Evolutionary conservation across 306 rosid species (phyloP).

Genomic region (Hippophae gyantsensis): DNA sequence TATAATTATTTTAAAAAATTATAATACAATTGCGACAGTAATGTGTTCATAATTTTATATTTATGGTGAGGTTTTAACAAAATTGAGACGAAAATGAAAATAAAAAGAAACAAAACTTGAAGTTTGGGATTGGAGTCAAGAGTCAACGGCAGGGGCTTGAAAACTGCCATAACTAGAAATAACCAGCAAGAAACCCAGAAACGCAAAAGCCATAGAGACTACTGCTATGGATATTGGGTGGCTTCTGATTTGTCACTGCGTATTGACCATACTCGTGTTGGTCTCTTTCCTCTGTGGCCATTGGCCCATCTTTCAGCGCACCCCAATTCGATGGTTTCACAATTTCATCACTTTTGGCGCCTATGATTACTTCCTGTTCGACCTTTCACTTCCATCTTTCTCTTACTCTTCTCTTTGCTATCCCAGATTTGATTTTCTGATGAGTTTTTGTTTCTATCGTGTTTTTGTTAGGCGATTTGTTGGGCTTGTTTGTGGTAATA

Average conservation of each 20-base stretch:
- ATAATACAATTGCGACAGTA: too few species aligned
- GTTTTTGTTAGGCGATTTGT: constrained; percentile 49
- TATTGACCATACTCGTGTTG: constrained; percentile 43
- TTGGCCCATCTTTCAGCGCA: constrained; percentile 89
- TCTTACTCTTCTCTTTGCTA: constrained; percentile 3
- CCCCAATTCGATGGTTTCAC: constrained; percentile 70
- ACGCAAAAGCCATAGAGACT: not conserved
- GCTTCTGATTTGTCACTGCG: constrained; percentile 66
- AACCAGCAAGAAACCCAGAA: not conserved
- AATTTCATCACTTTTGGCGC: constrained; percentile 66
- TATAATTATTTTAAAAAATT: too few species aligned
- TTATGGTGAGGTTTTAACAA: too few species aligned
- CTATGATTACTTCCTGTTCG: constrained; percentile 70
- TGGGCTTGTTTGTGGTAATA: constrained; percentile 54
- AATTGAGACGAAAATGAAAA: too few species aligned
- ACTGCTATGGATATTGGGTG: constrained; percentile 55
- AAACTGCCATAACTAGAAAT: too few species aligned
- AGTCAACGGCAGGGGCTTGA: too few species aligned
- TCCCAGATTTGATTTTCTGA: not conserved
- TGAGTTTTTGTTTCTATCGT: not conserved
- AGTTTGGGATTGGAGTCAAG: too few species aligned
- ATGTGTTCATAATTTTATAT: too few species aligned
- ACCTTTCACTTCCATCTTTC: not conserved
- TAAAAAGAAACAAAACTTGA: too few species aligned
- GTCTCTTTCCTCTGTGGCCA: constrained; percentile 87